These are phyloP conservation scores for Straminergon stramineum DNA, from an alignment of 225 moss, liverwort and hornwort genomes.

Conservation along the genomic window DNA sequence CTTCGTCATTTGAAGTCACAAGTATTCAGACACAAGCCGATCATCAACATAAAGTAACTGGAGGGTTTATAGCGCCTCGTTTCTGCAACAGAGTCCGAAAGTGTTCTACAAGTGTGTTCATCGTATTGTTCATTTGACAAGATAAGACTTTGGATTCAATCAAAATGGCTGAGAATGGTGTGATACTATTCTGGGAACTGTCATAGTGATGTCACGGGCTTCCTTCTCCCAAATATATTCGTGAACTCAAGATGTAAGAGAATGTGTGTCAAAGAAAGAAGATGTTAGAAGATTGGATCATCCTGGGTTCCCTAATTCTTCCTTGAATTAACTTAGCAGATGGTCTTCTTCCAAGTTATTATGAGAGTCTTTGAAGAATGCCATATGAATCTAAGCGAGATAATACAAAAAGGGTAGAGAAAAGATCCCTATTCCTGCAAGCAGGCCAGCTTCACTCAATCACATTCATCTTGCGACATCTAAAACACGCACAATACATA, in stretches of 20 bases:
- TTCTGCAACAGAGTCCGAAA: not conserved
- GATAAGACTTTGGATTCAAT: not conserved
- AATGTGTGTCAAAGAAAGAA: not conserved
- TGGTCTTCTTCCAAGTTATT: not conserved
- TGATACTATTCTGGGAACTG: not conserved
- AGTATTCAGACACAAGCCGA: not conserved
- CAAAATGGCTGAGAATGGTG: not conserved
- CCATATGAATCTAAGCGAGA: not conserved
- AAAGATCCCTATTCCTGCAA: not conserved
- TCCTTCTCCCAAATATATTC: not conserved
- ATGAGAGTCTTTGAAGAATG: not conserved
- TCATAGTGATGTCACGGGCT: not conserved
- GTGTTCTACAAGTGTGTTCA: not conserved
- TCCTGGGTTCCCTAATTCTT: not conserved
- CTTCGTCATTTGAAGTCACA: not conserved
- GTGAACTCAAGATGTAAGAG: not conserved
- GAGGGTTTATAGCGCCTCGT: not conserved
- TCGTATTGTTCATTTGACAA: not conserved
- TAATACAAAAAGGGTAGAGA: not conserved
- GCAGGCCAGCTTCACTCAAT: not conserved
- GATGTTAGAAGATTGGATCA: not conserved
- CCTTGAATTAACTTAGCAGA: not conserved
- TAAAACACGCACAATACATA: not conserved
- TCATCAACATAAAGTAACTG: not conserved
- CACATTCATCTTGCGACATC: not conserved